phyloP scores from a whole-genome alignment of 345 rosid species.

The Eucalyptus pauciflora region DNA sequence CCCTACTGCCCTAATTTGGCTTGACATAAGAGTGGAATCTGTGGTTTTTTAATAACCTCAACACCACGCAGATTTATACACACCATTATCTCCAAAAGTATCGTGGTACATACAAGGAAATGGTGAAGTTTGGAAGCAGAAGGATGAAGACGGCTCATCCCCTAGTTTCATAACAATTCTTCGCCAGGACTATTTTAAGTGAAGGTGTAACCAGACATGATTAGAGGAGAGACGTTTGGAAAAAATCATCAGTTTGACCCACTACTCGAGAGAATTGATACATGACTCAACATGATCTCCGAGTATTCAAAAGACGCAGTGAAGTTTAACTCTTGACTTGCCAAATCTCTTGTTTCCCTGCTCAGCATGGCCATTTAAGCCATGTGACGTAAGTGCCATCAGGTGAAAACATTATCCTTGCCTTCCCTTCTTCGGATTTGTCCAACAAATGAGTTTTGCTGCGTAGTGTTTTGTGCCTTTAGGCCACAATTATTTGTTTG shows the following conservation, averaged over 20 bases:
- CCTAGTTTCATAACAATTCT: constrained; percentile 29
- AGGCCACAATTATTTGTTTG: neutral
- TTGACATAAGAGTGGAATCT: neutral
- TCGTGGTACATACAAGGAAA: constrained; percentile 66
- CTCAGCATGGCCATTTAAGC: neutral
- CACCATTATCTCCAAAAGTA: constrained; percentile 57
- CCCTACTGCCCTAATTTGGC: neutral
- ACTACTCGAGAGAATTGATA: neutral
- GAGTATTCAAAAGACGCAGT: neutral
- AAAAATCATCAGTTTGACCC: neutral
- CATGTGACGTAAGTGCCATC: neutral
- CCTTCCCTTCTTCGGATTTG: neutral
- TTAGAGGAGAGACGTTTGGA: neutral
- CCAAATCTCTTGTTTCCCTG: neutral
- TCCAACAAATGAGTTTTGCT: neutral
- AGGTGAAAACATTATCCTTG: neutral
- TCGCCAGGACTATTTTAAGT: constrained; percentile 53
- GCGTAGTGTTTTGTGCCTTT: neutral
- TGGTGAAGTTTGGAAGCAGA: constrained; percentile 47
- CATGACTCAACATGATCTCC: neutral
- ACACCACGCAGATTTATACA: constrained; percentile 41
- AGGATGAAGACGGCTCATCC: constrained; percentile 41
- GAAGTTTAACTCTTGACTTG: neutral
- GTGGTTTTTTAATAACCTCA: neutral
- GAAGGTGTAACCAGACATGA: neutral